phyloP scores from a whole-genome alignment of 768 basidiomycete genomes.

The Suillus placidus region DNA sequence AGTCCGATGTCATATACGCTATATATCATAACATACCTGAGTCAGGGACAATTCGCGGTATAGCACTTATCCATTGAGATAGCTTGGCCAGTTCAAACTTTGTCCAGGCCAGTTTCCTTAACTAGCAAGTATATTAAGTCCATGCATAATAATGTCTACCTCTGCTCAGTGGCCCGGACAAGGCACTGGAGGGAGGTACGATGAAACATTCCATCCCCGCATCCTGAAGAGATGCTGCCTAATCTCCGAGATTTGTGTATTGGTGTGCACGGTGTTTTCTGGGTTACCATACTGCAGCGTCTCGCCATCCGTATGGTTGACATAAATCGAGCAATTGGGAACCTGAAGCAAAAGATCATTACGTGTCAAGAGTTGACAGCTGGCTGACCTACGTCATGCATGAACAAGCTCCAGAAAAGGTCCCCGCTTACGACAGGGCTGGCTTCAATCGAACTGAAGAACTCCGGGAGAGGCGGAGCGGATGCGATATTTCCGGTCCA shows the following conservation, averaged over 20 bases:
- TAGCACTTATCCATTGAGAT: background rate
- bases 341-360: slow-evolving; percentile 13
- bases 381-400: slow-evolving; percentile 20
- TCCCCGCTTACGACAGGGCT: slow-evolving; percentile 20
- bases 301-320: slow-evolving; percentile 13
- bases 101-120: too few species aligned
- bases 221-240: slow-evolving; percentile 13
- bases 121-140: background rate
- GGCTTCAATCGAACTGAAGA: slow-evolving; percentile 12
- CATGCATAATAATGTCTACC: background rate
- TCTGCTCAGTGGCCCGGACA: slow-evolving; percentile 12
- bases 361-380: background rate
- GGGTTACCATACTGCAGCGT: slow-evolving; percentile 13
- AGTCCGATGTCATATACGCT: background rate
- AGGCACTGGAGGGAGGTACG: slow-evolving; percentile 14
- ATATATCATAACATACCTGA: background rate
- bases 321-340: slow-evolving; percentile 9
- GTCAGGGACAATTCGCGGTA: background rate
- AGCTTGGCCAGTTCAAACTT: background rate
- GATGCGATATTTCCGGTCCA: slow-evolving; percentile 22
- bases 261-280: slow-evolving; percentile 6
- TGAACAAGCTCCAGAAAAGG: slow-evolving; percentile 33
- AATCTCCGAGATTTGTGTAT: slow-evolving; percentile 8
- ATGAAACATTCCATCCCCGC: slow-evolving; percentile 8
- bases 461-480: slow-evolving; percentile 20